Conservation (phyloP, 257 asterid species). For the Primulina eburnea region DNA sequence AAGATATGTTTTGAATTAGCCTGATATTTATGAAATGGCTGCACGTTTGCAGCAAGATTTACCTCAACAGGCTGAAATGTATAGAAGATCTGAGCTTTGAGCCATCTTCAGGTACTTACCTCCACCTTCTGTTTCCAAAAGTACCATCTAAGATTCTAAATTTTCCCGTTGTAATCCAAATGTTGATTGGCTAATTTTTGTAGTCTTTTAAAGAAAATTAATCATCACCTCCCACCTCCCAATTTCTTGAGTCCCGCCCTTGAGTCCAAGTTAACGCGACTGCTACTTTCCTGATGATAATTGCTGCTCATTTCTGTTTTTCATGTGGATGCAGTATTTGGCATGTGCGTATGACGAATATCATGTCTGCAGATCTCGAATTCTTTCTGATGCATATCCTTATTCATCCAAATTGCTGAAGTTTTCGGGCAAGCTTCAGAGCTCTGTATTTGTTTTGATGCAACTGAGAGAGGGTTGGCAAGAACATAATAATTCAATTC, state of each 20-base stretch:
- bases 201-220: no score
- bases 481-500: background rate
- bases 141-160: no score
- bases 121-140: background rate
- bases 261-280: no score
- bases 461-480: background rate
- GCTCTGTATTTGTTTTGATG: background rate
- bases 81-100: constrained; percentile 17
- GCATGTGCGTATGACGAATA: background rate
- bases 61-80: constrained; percentile 29
- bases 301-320: background rate
- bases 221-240: no score
- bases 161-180: background rate
- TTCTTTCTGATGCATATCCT: background rate
- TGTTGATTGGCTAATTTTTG: background rate
- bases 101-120: constrained; percentile 36
- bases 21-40: constrained; percentile 30
- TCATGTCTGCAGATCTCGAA: background rate
- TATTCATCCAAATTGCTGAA: background rate
- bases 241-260: no score
- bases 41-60: constrained; percentile 26
- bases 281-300: background rate
- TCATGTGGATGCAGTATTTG: background rate
- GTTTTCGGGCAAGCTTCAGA: background rate
- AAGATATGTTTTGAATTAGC: constrained; percentile 22